Conservation (phyloP, 805 yeast genomes). For the Yamadazyma paraphyllophila region DNA sequence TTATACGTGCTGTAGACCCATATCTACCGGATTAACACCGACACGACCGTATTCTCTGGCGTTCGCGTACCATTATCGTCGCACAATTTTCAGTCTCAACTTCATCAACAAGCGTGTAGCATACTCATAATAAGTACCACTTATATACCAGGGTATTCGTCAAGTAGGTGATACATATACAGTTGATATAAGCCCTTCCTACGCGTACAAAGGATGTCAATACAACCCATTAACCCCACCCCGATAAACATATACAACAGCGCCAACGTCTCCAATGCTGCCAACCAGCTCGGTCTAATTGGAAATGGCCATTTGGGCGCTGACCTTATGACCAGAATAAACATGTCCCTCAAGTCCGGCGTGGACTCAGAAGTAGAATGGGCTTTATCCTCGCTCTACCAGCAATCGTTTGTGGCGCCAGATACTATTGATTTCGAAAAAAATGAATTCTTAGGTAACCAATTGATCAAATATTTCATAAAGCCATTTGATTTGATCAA, state of each 20-base stretch:
- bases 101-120: not conserved
- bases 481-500: constrained; percentile 28
- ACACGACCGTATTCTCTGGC: too few relatives aligned
- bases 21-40: too few relatives aligned
- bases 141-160: not conserved
- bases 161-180: not conserved
- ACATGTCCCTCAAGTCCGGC: constrained; percentile 66
- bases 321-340: constrained; percentile 61
- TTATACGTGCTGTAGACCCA: too few relatives aligned
- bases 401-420: constrained; percentile 50
- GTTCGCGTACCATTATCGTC: too few relatives aligned
- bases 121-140: not conserved
- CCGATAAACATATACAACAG: constrained; percentile 9
- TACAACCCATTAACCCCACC: constrained; percentile 2
- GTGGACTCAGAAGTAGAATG: constrained; percentile 67
- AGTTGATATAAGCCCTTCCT: not conserved
- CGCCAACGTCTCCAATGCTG: not conserved
- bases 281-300: constrained; percentile 12
- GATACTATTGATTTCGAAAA: constrained; percentile 47
- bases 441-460: constrained; percentile 42
- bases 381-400: constrained; percentile 57
- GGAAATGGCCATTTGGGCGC: constrained; percentile 51
- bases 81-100: not conserved
- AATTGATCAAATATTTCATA: constrained; percentile 36
- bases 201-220: not conserved